phyloP scores from a whole-genome alignment of 139 green algal species.

The Chlamydomonas applanata region DNA sequence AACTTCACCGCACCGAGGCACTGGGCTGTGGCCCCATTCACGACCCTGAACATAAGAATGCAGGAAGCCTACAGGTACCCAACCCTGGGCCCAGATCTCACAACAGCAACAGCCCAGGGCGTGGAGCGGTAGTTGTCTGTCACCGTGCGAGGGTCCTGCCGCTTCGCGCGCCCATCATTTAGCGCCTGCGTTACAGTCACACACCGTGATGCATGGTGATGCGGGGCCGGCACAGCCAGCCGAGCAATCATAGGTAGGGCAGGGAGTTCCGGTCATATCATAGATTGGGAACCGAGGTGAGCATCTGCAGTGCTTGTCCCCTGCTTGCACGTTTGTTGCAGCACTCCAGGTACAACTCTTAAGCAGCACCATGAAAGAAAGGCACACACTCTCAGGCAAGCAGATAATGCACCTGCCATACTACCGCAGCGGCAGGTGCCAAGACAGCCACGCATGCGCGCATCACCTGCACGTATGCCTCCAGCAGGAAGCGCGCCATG shows the following conservation, averaged over 20 bases:
- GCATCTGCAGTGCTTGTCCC: neutral
- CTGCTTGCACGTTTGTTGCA: neutral
- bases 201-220: neutral
- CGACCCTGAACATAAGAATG: too few relatives aligned
- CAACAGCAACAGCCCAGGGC: neutral
- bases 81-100: too few relatives aligned
- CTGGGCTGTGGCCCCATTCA: too few relatives aligned
- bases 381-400: neutral
- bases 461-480: conserved; percentile 12
- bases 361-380: neutral
- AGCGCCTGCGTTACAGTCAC: neutral
- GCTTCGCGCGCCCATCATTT: neutral
- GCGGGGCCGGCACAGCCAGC: neutral
- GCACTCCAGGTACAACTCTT: neutral
- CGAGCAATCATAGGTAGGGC: neutral
- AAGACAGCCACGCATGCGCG: neutral
- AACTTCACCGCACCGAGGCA: too few relatives aligned
- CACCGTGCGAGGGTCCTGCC: neutral
- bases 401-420: neutral
- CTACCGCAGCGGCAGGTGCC: neutral
- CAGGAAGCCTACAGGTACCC: too few relatives aligned
- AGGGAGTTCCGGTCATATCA: neutral
- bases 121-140: conserved; percentile 17
- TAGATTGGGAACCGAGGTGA: neutral
- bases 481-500: conserved; percentile 8